A percentile compares a stretch with the other conserved stretches of the same genome.
These are phyloP conservation scores for Circinella umbellata DNA, from an alignment of 371 early-diverging fungal species.

Conservation along the genomic window DNA sequence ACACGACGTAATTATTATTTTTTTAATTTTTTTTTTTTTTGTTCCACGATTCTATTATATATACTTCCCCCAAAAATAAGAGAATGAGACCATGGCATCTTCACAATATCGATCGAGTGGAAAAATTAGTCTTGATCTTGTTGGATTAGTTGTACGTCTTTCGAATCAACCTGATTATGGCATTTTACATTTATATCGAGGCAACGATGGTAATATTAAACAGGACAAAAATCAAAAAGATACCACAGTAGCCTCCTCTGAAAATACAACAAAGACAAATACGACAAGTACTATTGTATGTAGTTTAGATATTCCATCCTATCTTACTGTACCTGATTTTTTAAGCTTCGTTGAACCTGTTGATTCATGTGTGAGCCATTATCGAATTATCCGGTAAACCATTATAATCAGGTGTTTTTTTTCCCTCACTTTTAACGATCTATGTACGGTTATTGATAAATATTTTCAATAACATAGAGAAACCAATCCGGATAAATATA, in stretches of 20 bases:
- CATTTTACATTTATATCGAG: slow-evolving; percentile 77
- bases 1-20: too few relatives aligned
- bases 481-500: slow-evolving; percentile 75
- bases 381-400: slow-evolving; percentile 68
- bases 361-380: slow-evolving; percentile 63
- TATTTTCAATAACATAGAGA: slow-evolving; percentile 48
- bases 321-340: slow-evolving; percentile 87
- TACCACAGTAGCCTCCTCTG: too few relatives aligned
- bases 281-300: slow-evolving; percentile 53
- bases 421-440: too few relatives aligned
- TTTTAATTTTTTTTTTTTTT: too few relatives aligned
- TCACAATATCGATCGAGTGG: not conserved
- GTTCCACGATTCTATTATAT: not conserved
- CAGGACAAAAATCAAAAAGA: not conserved
- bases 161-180: slow-evolving; percentile 43
- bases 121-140: slow-evolving; percentile 1
- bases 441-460: not conserved
- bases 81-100: not conserved
- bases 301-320: slow-evolving; percentile 82
- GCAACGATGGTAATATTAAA: not conserved
- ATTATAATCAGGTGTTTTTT: too few relatives aligned
- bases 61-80: not conserved
- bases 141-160: not conserved
- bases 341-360: slow-evolving; percentile 78
- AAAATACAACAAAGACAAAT: slow-evolving; percentile 20